phyloP scores from a whole-genome alignment of 2,329 filamentous ascomycete genomes.

The Coccinonectria pachysandricola region DNA sequence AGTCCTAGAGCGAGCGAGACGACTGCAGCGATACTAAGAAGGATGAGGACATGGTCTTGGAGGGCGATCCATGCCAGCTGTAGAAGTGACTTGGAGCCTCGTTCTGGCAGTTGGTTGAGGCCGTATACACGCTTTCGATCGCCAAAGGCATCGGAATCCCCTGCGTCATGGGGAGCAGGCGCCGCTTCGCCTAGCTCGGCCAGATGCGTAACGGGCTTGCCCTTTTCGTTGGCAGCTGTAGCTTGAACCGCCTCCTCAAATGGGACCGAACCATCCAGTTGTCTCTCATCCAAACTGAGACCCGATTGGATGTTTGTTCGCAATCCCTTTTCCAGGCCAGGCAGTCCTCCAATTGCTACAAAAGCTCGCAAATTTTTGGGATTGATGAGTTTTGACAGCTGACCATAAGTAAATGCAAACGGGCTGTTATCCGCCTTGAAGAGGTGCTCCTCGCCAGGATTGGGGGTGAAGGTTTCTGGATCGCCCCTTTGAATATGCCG shows the following conservation, averaged over 20 bases:
- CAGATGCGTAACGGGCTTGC: too few species aligned
- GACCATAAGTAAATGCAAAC: constrained; percentile 72
- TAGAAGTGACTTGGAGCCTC: constrained; percentile 50
- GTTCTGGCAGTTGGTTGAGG: constrained; percentile 47
- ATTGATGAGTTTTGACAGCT: constrained; percentile 72
- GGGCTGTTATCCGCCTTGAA: constrained; percentile 65
- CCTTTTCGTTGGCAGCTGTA: background rate
- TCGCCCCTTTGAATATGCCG: constrained; percentile 9
- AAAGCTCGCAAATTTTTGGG: constrained; percentile 76
- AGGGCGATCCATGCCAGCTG: constrained; percentile 56
- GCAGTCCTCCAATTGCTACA: constrained; percentile 62
- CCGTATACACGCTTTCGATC: constrained; percentile 12
- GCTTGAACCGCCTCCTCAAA: constrained; percentile 51
- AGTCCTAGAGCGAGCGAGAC: constrained; percentile 57
- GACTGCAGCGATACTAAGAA: constrained; percentile 54
- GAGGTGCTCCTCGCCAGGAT: constrained; percentile 60
- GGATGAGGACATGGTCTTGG: constrained; percentile 55
- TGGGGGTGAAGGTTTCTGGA: constrained; percentile 44
- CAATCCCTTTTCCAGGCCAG: constrained; percentile 65
- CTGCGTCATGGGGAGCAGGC: background rate
- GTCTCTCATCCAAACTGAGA: constrained; percentile 61
- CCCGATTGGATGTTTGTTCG: constrained; percentile 59
- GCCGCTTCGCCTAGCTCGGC: too few species aligned
- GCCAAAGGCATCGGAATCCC: constrained; percentile 6
- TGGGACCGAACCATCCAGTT: constrained; percentile 49